Evolutionary conservation across 2,329 filamentous ascomycete genomes (phyloP).

Genomic region (Orbilia ellipsospora): DNA sequence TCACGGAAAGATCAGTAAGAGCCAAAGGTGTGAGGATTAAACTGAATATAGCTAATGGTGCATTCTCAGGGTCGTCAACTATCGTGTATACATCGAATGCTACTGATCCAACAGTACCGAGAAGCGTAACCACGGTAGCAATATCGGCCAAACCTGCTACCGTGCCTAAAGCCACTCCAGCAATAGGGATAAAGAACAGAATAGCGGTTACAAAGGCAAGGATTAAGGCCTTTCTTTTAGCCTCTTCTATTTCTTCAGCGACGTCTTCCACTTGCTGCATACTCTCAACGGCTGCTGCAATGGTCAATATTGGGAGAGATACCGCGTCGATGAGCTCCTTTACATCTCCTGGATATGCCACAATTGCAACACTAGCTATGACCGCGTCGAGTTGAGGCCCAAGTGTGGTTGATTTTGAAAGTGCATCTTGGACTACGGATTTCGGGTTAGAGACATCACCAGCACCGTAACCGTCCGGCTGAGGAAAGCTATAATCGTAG

Average conservation of each 20-base stretch:
- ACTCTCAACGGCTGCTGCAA: constrained; percentile 2
- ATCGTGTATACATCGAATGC: constrained; percentile 14
- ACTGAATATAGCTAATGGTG: constrained; percentile 1
- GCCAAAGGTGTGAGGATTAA: constrained; percentile 9
- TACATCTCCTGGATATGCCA: not conserved
- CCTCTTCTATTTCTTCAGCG: constrained; percentile 5
- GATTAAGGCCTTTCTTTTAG: constrained; percentile 3
- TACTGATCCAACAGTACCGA: not conserved
- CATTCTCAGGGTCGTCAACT: constrained; percentile 6
- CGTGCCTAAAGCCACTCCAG: not conserved
- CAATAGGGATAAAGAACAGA: constrained; percentile 2
- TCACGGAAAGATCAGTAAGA: not conserved
- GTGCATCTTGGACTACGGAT: not conserved
- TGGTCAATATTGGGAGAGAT: constrained; percentile 3
- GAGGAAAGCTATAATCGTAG: constrained; percentile 9
- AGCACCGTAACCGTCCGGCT: constrained; percentile 5
- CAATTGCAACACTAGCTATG: not conserved
- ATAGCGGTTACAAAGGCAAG: constrained; percentile 1
- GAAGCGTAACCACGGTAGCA: not conserved
- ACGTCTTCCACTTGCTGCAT: constrained; percentile 5
- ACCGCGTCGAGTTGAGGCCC: not conserved
- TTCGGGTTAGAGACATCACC: not conserved
- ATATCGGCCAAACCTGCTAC: not conserved
- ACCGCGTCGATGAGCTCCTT: constrained; percentile 6
- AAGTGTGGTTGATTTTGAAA: constrained; percentile 1